phyloP scores from a whole-genome alignment of 345 rosid species.

The Noccaea bulbosa region DNA sequence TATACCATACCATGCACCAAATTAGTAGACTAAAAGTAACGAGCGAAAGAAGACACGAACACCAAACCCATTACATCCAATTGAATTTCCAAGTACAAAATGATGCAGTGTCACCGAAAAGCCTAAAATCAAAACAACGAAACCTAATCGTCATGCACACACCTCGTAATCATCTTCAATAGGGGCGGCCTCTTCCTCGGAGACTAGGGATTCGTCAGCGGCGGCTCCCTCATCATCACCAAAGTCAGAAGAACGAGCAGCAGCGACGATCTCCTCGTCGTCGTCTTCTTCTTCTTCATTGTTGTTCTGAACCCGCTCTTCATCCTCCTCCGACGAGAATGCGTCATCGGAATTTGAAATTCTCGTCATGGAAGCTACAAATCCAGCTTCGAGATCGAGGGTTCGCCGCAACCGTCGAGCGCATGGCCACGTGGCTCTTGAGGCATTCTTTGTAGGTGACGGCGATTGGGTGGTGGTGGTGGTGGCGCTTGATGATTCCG shows the following conservation, averaged over 20 bases:
- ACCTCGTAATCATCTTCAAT: constrained; percentile 48
- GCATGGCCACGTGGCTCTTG: too few relatives aligned
- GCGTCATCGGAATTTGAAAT: constrained; percentile 60
- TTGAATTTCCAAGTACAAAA: neutral
- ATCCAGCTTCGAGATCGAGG: constrained; percentile 45
- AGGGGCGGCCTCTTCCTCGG: constrained; percentile 52
- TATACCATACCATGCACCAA: constrained; percentile 1
- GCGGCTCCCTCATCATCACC: constrained; percentile 57
- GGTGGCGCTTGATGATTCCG: too few relatives aligned
- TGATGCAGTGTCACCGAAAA: neutral
- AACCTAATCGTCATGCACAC: constrained; percentile 23
- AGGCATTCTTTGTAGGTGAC: too few relatives aligned
- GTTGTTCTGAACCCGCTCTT: constrained; percentile 62
- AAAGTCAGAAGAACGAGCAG: constrained; percentile 80
- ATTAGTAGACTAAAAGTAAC: neutral
- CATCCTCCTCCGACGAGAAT: constrained; percentile 58
- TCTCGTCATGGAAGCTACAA: constrained; percentile 60
- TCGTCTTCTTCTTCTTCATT: constrained; percentile 68
- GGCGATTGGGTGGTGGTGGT: too few relatives aligned
- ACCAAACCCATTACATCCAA: neutral
- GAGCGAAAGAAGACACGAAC: too few relatives aligned
- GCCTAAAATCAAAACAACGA: neutral
- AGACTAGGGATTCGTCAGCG: constrained; percentile 22
- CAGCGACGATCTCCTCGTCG: constrained; percentile 93
- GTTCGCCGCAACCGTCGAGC: too few relatives aligned